Base-by-base conservation (phyloP, 2,329 filamentous ascomycete species). In the Aspergillus tubingensis region DNA sequence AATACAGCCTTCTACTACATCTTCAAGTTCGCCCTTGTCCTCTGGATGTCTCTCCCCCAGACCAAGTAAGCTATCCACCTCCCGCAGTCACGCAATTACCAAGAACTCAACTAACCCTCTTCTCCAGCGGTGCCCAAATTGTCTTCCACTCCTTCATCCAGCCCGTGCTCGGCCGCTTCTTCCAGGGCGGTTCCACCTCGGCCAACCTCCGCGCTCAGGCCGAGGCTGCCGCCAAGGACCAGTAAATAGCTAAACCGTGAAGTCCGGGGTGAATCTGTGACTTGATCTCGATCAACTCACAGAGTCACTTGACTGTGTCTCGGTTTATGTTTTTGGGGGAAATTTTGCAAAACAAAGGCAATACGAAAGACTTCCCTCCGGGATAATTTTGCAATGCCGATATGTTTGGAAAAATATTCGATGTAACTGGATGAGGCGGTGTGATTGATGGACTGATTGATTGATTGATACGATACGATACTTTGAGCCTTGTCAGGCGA, bases 1-100 rank as follows among this genome's bases (percentile, higher is more conserved):
- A 54, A 58, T 15, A 63, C 59, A 82, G 80, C 95, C 76, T 99
- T 99, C 84, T 99, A 99, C 90, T 99, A 91, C 82, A 94, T 93
- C 77, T 98, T 99, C 90, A 99, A 99, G 87, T 97, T 99, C 77
- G 83, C 96, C 76, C 90, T 98, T 78, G 86, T 98, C 72, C 88
- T 99, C 78, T 99, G 95, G 95, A 92, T 99, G 82, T 88, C 94
- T 71, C 92, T 99, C 74, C 95, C 95, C 78, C 86, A 91, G 79
- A 97, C 96, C 84, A 84, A 85, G 94, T 97, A 89, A 77, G 89
- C 82, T 47, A 54, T 52, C 23, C 53, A 15, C 21, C 17, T 39
- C 8, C 32, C n/a, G 1, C 21, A 27, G 13, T 11, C 11, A 15
- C 11, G 15, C 47, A 25, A 3, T 59, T 58, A 27, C 54, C 48